Conservation (phyloP, 257 asterid genomes). For the Solanum chilense region DNA sequence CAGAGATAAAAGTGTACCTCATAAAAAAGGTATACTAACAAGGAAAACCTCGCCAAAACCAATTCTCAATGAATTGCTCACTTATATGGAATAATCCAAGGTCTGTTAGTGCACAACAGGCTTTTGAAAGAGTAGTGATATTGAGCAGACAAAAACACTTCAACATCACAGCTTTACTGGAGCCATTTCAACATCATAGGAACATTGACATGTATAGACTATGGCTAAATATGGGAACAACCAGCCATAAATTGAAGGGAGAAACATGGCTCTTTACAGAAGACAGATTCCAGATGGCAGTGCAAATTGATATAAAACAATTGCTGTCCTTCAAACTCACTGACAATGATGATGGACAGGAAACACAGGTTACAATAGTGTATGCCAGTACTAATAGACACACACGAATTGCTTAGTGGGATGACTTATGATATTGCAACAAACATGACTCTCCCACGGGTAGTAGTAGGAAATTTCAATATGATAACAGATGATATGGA, state of each 20-base stretch:
- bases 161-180: background rate
- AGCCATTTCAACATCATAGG: background rate
- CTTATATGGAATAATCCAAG: background rate
- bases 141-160: background rate
- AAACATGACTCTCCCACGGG: background rate
- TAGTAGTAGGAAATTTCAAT: background rate
- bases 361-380: background rate
- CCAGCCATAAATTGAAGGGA: background rate
- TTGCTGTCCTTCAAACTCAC: background rate
- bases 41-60: background rate
- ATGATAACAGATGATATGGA: background rate
- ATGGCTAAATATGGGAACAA: background rate
- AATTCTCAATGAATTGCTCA: background rate
- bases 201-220: background rate
- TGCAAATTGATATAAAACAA: background rate
- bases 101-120: background rate
- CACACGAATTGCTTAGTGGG: background rate
- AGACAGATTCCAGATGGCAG: background rate
- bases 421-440: background rate
- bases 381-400: background rate
- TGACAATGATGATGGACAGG: background rate
- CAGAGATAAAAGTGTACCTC: background rate
- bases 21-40: background rate
- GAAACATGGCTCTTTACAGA: background rate
- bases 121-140: background rate